Conservation (phyloP, 257 asterid genomes). For the Solanum clarkiae region DNA sequence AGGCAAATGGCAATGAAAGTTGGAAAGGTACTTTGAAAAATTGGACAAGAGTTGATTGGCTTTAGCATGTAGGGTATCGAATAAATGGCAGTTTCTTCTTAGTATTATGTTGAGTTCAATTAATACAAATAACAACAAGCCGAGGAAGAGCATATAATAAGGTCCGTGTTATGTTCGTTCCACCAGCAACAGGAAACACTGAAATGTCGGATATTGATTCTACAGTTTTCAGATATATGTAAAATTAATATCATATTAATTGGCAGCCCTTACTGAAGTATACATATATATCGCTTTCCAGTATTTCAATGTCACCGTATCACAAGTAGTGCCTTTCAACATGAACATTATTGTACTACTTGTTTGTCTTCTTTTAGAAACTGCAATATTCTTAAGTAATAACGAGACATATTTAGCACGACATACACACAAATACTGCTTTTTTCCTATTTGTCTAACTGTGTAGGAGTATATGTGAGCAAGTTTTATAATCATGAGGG, state of each 20-base stretch:
- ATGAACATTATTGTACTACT: not conserved
- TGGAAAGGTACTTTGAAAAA: constrained; percentile 26
- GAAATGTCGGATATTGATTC: not conserved
- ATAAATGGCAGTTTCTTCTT: constrained; percentile 27
- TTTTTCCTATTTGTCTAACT: too few relatives aligned
- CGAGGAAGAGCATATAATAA: not conserved
- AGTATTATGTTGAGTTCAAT: constrained; percentile 8
- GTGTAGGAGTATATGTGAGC: too few relatives aligned
- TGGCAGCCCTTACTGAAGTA: not conserved
- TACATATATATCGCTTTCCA: not conserved
- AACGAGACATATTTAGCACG: not conserved
- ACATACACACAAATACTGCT: not conserved
- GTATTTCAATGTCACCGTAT: not conserved
- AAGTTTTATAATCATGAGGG: too few relatives aligned
- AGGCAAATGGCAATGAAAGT: not conserved
- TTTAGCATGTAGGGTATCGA: constrained; percentile 31
- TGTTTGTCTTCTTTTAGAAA: not conserved
- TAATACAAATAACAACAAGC: constrained; percentile 1
- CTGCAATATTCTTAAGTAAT: not conserved
- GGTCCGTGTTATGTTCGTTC: not conserved
- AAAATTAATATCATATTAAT: not conserved
- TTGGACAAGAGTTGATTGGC: constrained; percentile 37
- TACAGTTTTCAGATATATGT: not conserved
- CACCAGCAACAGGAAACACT: not conserved
- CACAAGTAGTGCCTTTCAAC: not conserved